Base-by-base conservation (phyloP, 352 stramenopile species). In the Plasmopara viticola region DNA sequence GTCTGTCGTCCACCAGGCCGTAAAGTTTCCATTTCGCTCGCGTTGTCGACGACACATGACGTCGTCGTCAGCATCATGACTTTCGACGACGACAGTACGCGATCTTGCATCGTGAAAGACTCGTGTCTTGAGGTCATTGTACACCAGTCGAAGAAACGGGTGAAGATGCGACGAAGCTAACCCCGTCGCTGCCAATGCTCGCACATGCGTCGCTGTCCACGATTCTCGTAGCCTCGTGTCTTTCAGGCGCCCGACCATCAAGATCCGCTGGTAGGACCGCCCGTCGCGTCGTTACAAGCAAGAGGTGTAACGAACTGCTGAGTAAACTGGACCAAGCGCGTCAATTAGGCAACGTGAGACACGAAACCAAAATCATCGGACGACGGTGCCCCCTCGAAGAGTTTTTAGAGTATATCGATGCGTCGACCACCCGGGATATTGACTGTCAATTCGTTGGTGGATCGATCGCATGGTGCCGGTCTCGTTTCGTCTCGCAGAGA, bases 61-160 rank as follows among this genome's bases (percentile, higher is more conserved):
- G 4, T 65, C 51, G 6, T 62, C 49, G n/a, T 18, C 20, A 4
- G 29, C 2, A 25, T 44, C 52, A 28, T 51, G 33, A 10, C 39
- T 59, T 41, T 66, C 61, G 33, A 69, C 48, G 28, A 65, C 29
- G 40, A 68, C 9, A 15, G 46, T 48, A 37, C 37, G 48, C 5
- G 50, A 41, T 53, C 12, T 60, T 25, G 18, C 6, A 25, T 43
- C 49, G 0, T 49, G 31, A 9, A 29, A 56, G 10, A 42, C 43
- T 48, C 33, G 50, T 38, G 28, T 49, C 17, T 35, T 35, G 2
- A 58, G 41, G 42, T 70, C 53, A 37, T 72, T 51, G 46, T 83
- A 79, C 0, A 82, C 14, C n/a, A 88, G 35, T 13, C 74, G 73
- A 0, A 69, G 25, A 44, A 86, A 85, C 7, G 72, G 74, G 2